Conservation (phyloP, 139 green algal species). For the Volvox reticuliferus region DNA sequence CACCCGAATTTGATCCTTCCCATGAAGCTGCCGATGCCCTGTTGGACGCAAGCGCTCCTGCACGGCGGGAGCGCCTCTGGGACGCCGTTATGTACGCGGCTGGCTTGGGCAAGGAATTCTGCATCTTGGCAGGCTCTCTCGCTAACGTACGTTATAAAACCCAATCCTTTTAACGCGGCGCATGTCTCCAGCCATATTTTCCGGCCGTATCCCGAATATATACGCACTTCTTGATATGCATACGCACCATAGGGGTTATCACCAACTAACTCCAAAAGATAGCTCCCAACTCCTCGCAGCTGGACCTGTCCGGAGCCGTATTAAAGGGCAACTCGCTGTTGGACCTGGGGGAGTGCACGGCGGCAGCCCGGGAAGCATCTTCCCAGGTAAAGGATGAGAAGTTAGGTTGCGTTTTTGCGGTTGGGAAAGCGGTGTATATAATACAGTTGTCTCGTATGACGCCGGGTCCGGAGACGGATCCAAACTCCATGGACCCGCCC, state of each 20-base stretch:
- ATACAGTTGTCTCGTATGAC: background rate
- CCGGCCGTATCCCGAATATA: background rate
- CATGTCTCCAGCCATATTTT: background rate
- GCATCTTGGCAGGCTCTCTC: background rate
- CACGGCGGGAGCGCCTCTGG: slow-evolving; percentile 25
- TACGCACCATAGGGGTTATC: background rate
- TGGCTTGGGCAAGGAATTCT: slow-evolving; percentile 8
- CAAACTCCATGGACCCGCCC: background rate
- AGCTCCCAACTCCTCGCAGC: background rate
- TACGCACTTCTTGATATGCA: too few species aligned
- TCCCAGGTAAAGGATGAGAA: background rate
- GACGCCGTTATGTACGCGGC: background rate
- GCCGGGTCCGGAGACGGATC: too few species aligned
- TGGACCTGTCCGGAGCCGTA: slow-evolving; percentile 7
- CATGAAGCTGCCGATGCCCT: background rate
- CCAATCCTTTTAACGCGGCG: background rate
- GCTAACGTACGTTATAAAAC: background rate
- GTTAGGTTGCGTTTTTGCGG: background rate
- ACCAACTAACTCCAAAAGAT: background rate
- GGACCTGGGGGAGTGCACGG: background rate
- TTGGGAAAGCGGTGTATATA: background rate
- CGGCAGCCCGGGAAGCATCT: slow-evolving; percentile 2
- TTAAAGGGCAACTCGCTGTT: background rate
- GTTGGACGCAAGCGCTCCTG: background rate
- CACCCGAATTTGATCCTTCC: background rate